These are phyloP conservation scores for Ilyonectria mors-panacis DNA, from an alignment of 2,329 filamentous ascomycete genomes.

Conservation along the genomic window DNA sequence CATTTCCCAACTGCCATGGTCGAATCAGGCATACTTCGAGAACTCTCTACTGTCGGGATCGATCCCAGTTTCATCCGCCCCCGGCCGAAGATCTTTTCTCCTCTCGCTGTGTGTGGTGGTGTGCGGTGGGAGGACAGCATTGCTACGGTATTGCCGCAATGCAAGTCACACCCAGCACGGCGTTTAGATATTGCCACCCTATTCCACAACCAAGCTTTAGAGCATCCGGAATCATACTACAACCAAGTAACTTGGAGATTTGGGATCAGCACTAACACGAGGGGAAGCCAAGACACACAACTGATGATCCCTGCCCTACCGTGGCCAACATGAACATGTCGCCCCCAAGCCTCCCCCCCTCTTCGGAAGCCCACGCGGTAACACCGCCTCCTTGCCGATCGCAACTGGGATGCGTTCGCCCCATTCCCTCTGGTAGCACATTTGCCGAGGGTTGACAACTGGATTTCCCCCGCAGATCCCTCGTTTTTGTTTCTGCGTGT, in stretches of 20 bases:
- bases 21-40: constrained; percentile 36
- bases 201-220: background rate
- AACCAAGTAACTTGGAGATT: background rate
- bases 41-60: constrained; percentile 18
- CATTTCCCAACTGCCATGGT: background rate
- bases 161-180: background rate
- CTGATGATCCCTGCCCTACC: background rate
- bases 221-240: background rate
- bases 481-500: no score
- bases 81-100: constrained; percentile 6
- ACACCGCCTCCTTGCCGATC: constrained; percentile 13
- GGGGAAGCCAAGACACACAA: background rate
- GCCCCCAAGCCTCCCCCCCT: background rate
- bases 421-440: background rate
- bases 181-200: background rate
- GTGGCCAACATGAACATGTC: constrained; percentile 4
- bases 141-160: background rate
- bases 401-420: background rate
- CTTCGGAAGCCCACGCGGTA: background rate
- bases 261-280: background rate
- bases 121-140: background rate
- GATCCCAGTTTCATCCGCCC: constrained; percentile 1
- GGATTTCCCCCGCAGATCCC: no score
- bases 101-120: background rate
- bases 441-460: no score